Percentiles rank a stretch among this genome's conserved stretches.
Evolutionary conservation across 805 yeast species (phyloP).

Genomic region (Vanderwaltozyma yarrowii): DNA sequence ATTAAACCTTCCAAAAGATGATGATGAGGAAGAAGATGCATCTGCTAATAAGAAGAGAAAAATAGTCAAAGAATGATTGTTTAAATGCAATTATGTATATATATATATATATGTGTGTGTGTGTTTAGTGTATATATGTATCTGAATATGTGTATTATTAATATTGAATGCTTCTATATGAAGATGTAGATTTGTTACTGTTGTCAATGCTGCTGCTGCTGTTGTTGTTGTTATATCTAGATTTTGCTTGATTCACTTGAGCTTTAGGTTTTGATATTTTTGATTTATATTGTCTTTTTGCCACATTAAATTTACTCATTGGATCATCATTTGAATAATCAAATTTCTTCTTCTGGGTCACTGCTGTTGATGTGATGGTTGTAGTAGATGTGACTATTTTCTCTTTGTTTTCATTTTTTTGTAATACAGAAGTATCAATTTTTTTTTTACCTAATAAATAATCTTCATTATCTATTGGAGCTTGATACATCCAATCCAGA

Average conservation of each 20-base stretch:
- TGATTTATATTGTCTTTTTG: not conserved
- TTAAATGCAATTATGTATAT: not conserved
- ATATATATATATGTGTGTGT: not conserved
- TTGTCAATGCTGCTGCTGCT: not conserved
- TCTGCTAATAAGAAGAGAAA: slow-evolving; percentile 3
- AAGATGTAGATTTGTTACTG: too few species aligned
- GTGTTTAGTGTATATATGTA: not conserved
- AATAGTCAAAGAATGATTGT: not conserved
- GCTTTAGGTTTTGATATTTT: not conserved
- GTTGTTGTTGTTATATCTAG: not conserved
- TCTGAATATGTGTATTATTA: not conserved
- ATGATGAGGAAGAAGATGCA: slow-evolving; percentile 2
- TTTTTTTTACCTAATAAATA: slow-evolving; percentile 16
- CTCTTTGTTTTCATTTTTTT: not conserved
- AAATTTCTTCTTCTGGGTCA: slow-evolving; percentile 1
- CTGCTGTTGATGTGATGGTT: too few species aligned
- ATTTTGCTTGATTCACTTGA: not conserved
- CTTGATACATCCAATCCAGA: slow-evolving; percentile 77
- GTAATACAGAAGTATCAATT: slow-evolving; percentile 9
- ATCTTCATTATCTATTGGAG: slow-evolving; percentile 9
- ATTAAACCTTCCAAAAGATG: slow-evolving; percentile 6
- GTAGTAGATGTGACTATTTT: too few species aligned
- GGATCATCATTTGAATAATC: slow-evolving; percentile 22
- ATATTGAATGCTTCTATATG: too few species aligned
- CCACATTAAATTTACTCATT: slow-evolving; percentile 14